phyloP scores from a whole-genome alignment of 495 filamentous ascomycete genomes.

The Aspergillus campestris region DNA sequence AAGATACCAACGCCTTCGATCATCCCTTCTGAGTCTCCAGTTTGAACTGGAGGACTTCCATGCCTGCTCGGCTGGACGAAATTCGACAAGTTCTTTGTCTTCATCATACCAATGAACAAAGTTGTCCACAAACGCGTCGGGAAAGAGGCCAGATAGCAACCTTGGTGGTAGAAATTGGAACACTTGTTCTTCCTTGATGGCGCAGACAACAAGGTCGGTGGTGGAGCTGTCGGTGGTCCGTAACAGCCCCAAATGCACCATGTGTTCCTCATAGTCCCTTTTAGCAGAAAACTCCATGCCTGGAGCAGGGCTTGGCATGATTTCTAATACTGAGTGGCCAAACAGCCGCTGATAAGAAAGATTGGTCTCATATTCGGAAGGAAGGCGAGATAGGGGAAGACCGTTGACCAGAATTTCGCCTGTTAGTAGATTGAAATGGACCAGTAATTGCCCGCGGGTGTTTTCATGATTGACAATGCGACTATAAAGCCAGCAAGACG shows the following conservation, averaged over 20 bases:
- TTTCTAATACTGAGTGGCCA: constrained; percentile 23
- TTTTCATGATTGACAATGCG: background rate
- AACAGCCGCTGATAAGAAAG: constrained; percentile 31
- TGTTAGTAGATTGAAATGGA: constrained; percentile 47
- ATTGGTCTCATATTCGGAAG: constrained; percentile 37
- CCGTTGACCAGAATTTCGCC: constrained; percentile 51
- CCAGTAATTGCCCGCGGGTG: constrained; percentile 3
- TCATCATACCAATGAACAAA: constrained; percentile 52
- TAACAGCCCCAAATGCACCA: constrained; percentile 29
- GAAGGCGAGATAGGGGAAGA: constrained; percentile 40
- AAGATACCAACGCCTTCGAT: constrained; percentile 1
- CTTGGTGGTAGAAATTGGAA: constrained; percentile 40
- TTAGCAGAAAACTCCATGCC: constrained; percentile 40
- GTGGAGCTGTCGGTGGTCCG: background rate
- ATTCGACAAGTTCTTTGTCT: constrained; percentile 35
- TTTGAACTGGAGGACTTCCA: constrained; percentile 30
- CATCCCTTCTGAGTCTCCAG: constrained; percentile 19
- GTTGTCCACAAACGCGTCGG: constrained; percentile 35
- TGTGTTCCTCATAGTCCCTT: constrained; percentile 19
- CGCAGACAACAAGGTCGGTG: constrained; percentile 17
- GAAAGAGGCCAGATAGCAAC: constrained; percentile 34
- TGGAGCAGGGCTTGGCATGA: constrained; percentile 32
- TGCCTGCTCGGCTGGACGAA: constrained; percentile 30
- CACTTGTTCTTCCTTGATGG: background rate
- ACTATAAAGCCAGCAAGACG: constrained; percentile 5